Base-by-base conservation (phyloP, 2,329 filamentous ascomycete species). In the Hypomyces perniciosus region DNA sequence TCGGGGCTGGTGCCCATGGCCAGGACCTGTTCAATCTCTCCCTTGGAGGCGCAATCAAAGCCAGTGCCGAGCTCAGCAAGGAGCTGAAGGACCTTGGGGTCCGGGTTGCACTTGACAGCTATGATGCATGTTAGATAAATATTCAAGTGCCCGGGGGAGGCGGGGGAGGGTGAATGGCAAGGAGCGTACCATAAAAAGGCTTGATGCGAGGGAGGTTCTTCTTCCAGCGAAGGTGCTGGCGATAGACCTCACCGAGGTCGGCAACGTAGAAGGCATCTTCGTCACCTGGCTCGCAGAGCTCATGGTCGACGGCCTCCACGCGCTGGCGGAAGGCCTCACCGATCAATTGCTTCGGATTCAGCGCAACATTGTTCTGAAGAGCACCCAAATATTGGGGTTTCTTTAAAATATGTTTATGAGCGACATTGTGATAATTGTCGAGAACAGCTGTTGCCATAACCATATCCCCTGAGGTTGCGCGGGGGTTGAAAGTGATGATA, bases 101-200 rank as follows among this genome's bases (percentile, higher is more conserved):
- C 92, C 29, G 92, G 91, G 79, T 99, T 99, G 76, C 93, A 99
- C 76, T 99, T 99, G 77, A 99, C 92, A 61, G 92, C 92, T 92
- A 13, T 20, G n/a, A 44, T 28, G 60, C 26, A 26, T 8, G 37
- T 58, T 34, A 55, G 55, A 28, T 37, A 27, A 27, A 37, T 34
- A 13, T 12, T 31, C 4, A 44, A 44, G 41, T 30, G 10, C 20
- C 27, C 4, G 9, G 20, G 28, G 41, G 41, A 29, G 20, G 38
- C 4, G 6, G 35, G 28, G 7, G 4, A 27, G 5, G 27, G 6
- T n/a, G 2, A 13, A 26, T 12, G 45, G 44, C 8, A 37, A 40
- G 53, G 45, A 50, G 45, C 84, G 71, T 73, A 91, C 89, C 90
- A 75, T 96, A 99, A 66, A 97, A 96, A 39, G 93, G 93, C 74